phyloP scores from a whole-genome alignment of 768 basidiomycete species.

The Mycena indigotica region DNA sequence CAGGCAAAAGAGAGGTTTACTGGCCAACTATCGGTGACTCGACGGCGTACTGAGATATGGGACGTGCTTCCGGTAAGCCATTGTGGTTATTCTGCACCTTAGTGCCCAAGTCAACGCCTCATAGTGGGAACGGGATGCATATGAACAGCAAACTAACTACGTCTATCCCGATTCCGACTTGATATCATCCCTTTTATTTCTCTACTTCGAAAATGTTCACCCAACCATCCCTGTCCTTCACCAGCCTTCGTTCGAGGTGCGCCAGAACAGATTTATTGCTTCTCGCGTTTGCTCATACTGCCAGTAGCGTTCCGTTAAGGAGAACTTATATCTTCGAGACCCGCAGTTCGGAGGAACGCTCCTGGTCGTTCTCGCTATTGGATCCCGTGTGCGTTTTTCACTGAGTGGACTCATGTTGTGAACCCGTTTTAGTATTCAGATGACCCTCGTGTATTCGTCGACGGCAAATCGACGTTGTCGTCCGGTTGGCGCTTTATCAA shows the following conservation, averaged over 20 bases:
- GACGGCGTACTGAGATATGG: background rate
- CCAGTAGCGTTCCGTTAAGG: slow-evolving; percentile 29
- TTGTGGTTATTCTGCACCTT: background rate
- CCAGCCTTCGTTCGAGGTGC: slow-evolving; percentile 46
- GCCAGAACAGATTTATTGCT: background rate
- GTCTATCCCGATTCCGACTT: slow-evolving; percentile 40
- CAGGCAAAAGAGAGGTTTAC: slow-evolving; percentile 8
- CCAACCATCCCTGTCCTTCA: slow-evolving; percentile 51
- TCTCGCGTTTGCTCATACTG: background rate
- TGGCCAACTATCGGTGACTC: background rate
- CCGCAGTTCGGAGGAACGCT: slow-evolving; percentile 44
- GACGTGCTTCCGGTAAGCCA: slow-evolving; percentile 7
- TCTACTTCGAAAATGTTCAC: slow-evolving; percentile 50
- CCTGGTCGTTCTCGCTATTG: slow-evolving; percentile 54
- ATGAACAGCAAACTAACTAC: slow-evolving; percentile 20
- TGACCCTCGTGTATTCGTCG: slow-evolving; percentile 44
- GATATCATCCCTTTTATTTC: slow-evolving; percentile 41
- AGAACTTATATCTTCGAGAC: slow-evolving; percentile 41
- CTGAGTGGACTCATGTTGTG: background rate
- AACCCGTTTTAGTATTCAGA: slow-evolving; percentile 27
- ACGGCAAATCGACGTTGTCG: slow-evolving; percentile 29
- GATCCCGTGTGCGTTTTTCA: slow-evolving; percentile 31
- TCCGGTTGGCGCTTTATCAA: slow-evolving; percentile 51
- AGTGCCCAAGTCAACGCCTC: background rate
- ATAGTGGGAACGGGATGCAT: slow-evolving; percentile 17